Base-by-base conservation (phyloP, 805 yeast genomes). In the Wickerhamiella alocasiicola region DNA sequence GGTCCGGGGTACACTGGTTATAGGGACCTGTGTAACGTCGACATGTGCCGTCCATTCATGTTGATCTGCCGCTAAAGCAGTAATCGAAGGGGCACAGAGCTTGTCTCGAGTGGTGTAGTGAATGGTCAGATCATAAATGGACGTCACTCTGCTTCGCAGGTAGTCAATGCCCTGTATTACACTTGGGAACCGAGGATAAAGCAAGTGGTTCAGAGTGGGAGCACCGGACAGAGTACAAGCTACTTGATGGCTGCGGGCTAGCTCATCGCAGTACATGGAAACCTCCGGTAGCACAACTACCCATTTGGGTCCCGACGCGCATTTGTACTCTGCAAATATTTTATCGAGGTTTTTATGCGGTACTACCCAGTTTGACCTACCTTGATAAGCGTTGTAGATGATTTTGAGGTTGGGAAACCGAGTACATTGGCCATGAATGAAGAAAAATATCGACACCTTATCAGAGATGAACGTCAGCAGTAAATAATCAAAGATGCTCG, bases 211-310 rank as follows among this genome's bases (percentile, higher is more conserved):
- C 15, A 80, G 66, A 12, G 56, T 59, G 0, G 88, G 82, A n/a
- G 80, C 62, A 42, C 68, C 78, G 50, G 68, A 74, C 43, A 68
- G 67, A 30, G 68, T 69, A 35, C 77, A 67, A 45, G 75, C 66
- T 23, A 68, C 65, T 29, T 67, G 63, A 46, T 84, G 93, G 30
- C 69, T 39, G 51, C 56, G 47, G 34, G 63, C 30, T 49, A 55
- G 33, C 66, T 43, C 24, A 4, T 41, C 37, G 2, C 45, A 36
- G 41, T 50, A 49, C 20, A 41, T 36, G 2, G 80, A 81, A 4
- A 81, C 95, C 57, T 87, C 96, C 0, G 96, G 96, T 49, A 85
- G 85, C 6, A 81, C 47, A 0, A 77, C 74, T 0, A 84, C 50
- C 82, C 93, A 46, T 15, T 46, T 49, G n/a, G 43, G 39, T 5